These are phyloP conservation scores for Lolium rigidum DNA, from an alignment of 176 grass and related monocot species.

Conservation along the genomic window DNA sequence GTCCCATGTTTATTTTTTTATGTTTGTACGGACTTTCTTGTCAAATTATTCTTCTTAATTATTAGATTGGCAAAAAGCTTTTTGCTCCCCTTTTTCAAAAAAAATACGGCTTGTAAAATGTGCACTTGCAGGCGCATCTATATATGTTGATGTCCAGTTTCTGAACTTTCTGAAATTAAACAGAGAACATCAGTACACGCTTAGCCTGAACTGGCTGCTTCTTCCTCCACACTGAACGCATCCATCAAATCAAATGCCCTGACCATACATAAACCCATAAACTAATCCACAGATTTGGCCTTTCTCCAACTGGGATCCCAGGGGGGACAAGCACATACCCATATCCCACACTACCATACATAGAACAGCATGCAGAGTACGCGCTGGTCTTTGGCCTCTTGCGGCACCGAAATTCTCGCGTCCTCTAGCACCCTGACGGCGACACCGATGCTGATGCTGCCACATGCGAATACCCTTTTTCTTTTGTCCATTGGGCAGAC, in stretches of 20 bases:
- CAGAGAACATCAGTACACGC: neutral
- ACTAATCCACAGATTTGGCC: neutral
- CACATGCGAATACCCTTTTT: neutral
- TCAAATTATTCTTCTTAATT: no score
- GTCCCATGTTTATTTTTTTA: no score
- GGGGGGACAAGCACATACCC: neutral
- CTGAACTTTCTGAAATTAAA: no score
- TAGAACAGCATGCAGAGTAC: neutral
- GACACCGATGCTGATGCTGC: slow-evolving; percentile 42
- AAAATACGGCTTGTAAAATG: no score
- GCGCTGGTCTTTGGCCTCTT: neutral
- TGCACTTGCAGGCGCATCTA: no score
- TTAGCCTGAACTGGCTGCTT: neutral
- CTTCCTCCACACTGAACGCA: neutral
- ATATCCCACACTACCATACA: neutral
- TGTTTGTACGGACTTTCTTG: no score
- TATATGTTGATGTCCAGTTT: no score
- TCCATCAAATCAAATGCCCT: neutral
- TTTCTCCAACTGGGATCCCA: slow-evolving; percentile 44
- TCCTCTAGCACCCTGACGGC: slow-evolving; percentile 45
- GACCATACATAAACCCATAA: neutral
- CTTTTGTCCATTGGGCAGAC: slow-evolving; percentile 32
- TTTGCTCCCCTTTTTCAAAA: no score
- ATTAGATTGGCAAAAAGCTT: no score
- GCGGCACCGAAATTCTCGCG: slow-evolving; percentile 37